Percentiles rank a stretch among this genome's conserved stretches.
These are phyloP conservation scores for Schwanniomyces yamadae DNA, from an alignment of 805 yeast genomes.

Conservation along the genomic window DNA sequence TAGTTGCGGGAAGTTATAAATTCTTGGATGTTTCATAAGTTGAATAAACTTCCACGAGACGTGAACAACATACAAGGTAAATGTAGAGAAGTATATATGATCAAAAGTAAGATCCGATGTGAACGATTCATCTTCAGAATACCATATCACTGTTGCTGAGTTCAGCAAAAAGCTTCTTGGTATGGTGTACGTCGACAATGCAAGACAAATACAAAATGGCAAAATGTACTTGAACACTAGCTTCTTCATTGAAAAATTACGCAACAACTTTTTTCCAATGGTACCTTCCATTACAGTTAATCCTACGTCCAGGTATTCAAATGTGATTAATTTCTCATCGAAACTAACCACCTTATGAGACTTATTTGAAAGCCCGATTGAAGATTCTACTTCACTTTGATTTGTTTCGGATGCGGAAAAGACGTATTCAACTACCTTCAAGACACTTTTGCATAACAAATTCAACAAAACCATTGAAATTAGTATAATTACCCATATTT, in stretches of 20 bases:
- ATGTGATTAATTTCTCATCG: constrained; percentile 14
- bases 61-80: constrained; percentile 13
- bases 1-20: constrained; percentile 14
- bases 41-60: constrained; percentile 10
- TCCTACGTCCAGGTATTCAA: constrained; percentile 11
- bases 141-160: constrained; percentile 18
- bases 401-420: constrained; percentile 1
- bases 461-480: constrained; percentile 12
- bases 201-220: background rate
- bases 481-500: constrained; percentile 7
- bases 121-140: background rate
- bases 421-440: constrained; percentile 17
- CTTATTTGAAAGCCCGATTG: background rate
- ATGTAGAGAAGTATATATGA: constrained; percentile 21
- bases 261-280: background rate
- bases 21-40: constrained; percentile 13
- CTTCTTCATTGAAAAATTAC: background rate
- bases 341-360: constrained; percentile 18
- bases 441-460: constrained; percentile 12
- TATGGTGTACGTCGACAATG: constrained; percentile 3
- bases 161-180: constrained; percentile 18
- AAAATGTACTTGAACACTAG: background rate
- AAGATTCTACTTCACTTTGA: background rate
- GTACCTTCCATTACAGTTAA: constrained; percentile 1
- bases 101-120: constrained; percentile 20